Evolutionary conservation across 306 rosid species (phyloP), one percentile per base, ranked within the genome.

Genomic region (Prosopis cineraria): DNA sequence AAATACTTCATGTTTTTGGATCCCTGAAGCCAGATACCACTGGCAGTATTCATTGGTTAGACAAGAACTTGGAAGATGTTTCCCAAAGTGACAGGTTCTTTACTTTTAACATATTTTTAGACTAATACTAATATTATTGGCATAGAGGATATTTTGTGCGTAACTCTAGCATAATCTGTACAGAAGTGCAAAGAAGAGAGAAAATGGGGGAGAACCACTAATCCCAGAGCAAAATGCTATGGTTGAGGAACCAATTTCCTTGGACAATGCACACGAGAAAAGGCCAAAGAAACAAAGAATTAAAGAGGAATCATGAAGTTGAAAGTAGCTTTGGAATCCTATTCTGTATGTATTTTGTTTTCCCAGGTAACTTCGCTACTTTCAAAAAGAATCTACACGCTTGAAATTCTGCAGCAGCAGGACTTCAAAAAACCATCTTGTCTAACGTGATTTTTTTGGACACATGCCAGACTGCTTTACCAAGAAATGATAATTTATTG

Each of bases 1-100:
- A 89, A 75, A 86, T 83, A 73, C 86, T 91, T 52, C 94, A 88
- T 50, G 69, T 91, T 22, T 80, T 77, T 76, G 99, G 94, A 67
- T 95, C 99, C 76, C 82, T 95, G 52, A 43, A 66, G 82, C 90
- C 91, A 16, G 79, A 84, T 62, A 77, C 84, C 82, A 89, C 99
- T 2, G 99, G 99, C 78, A 85, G 79, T 89, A 80, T 91, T 76
- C 75, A 66, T 64, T 92, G 97, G 93, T 80, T 95, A 81, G 91
- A 82, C 65, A 91, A 81, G 76, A 80, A 85, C 73, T 67, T 53
- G 66, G 84, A 87, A 77, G 90, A 75, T 43, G 79, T 20, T 82
- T 50, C 89, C 73, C 63, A 55, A 37, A 45, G 68, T 13, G 79
- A 80, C 81, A 84, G 91, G 97, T 91, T 66, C 77, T 64, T 70